A percentile compares a stretch with the other conserved stretches of the same genome.
Evolutionary conservation across 495 filamentous ascomycete genomes (phyloP).

Genomic region (Pseudoneurospora amorphoporcata): DNA sequence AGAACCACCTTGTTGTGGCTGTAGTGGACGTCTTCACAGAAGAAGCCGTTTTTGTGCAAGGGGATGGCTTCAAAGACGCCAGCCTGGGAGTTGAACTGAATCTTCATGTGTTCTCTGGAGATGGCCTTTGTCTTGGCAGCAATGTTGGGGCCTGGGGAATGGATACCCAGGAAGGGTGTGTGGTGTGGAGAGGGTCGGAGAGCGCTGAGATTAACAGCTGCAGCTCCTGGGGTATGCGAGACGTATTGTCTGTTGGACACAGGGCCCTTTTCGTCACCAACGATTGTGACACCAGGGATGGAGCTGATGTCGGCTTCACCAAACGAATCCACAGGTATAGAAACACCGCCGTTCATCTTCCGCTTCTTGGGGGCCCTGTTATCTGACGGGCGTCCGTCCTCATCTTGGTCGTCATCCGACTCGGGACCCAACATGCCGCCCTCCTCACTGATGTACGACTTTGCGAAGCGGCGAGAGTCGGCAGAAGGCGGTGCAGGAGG

Average conservation of each 20-base stretch:
- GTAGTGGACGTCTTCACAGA: constrained; percentile 65
- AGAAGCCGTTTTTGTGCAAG: constrained; percentile 77
- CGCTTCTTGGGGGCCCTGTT: constrained; percentile 28
- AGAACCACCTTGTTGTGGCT: constrained; percentile 53
- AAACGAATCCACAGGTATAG: neutral
- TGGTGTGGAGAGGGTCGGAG: constrained; percentile 49
- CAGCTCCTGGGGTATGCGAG: constrained; percentile 39
- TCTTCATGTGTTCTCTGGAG: constrained; percentile 75
- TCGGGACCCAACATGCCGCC: constrained; percentile 43
- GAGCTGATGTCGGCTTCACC: constrained; percentile 6
- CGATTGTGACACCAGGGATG: constrained; percentile 9
- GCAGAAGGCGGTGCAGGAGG: constrained; percentile 28
- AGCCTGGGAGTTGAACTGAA: constrained; percentile 66
- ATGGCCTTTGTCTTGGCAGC: constrained; percentile 60
- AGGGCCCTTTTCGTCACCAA: constrained; percentile 18
- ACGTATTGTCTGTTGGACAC: constrained; percentile 37
- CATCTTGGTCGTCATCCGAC: constrained; percentile 33
- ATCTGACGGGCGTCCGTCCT: neutral
- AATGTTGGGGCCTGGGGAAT: constrained; percentile 53
- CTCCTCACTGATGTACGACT: constrained; percentile 43
- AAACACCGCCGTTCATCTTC: constrained; percentile 14
- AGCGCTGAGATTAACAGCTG: constrained; percentile 38
- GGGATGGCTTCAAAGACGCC: constrained; percentile 71
- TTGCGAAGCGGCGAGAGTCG: constrained; percentile 37
- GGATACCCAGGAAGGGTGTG: constrained; percentile 70